Conservation (phyloP, 305 asterid species). For the Fraxinus angustifolia region DNA sequence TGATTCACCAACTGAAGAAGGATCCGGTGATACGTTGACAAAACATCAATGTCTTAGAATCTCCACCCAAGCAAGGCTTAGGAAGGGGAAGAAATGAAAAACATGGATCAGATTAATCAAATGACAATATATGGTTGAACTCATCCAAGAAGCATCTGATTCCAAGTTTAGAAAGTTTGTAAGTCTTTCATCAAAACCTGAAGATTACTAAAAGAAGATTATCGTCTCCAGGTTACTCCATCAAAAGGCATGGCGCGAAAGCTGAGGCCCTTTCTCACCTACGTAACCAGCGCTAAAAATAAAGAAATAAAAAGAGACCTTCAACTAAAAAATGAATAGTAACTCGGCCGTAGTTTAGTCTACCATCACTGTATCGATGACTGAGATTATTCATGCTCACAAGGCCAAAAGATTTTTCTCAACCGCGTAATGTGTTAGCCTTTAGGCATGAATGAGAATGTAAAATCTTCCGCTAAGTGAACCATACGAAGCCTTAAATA, state of each 20-base stretch:
- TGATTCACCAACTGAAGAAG: constrained; percentile 73
- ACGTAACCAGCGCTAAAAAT: not conserved
- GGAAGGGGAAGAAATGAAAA: not conserved
- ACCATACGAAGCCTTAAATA: too few relatives aligned
- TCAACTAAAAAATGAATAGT: not conserved
- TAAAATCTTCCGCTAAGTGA: too few relatives aligned
- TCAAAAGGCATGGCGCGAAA: not conserved
- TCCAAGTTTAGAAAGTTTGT: not conserved
- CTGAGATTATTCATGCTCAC: not conserved
- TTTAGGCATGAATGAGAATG: too few relatives aligned
- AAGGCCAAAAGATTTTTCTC: not conserved
- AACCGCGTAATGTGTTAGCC: not conserved
- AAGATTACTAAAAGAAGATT: not conserved
- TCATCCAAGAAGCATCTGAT: not conserved
- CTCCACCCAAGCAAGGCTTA: constrained; percentile 99
- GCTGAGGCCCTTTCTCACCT: not conserved
- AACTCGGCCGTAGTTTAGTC: not conserved
- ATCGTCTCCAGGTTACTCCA: not conserved
- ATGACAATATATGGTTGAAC: not conserved
- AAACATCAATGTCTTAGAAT: constrained; percentile 87
- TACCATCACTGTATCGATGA: not conserved
- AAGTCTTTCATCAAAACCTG: not conserved
- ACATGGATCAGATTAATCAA: not conserved
- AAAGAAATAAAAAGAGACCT: not conserved
- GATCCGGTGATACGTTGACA: constrained; percentile 83